phyloP scores from a whole-genome alignment of 495 filamentous ascomycete species.

The Terfezia boudieri region DNA sequence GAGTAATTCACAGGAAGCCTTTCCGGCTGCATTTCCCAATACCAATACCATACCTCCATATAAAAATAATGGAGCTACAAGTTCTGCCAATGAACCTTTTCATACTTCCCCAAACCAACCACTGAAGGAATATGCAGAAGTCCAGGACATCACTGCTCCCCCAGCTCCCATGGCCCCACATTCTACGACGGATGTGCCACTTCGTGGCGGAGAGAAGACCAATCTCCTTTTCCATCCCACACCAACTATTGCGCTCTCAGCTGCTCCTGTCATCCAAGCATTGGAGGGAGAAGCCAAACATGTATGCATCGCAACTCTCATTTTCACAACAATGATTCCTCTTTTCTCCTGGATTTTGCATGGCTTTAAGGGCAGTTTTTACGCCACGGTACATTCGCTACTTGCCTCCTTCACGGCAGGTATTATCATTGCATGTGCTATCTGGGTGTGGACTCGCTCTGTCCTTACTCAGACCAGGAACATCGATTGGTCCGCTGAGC shows the following conservation, averaged over 20 bases:
- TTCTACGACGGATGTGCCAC: slow-evolving; percentile 76
- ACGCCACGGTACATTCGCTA: slow-evolving; percentile 29
- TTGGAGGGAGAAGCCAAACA: slow-evolving; percentile 48
- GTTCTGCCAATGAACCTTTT: too few species aligned
- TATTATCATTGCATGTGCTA: slow-evolving; percentile 42
- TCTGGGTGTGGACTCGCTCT: slow-evolving; percentile 78
- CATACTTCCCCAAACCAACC: slow-evolving; percentile 24
- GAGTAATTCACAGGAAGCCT: not conserved
- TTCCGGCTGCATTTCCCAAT: not conserved
- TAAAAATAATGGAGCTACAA: not conserved
- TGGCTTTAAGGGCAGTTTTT: slow-evolving; percentile 46
- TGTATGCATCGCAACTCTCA: slow-evolving; percentile 43
- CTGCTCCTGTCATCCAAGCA: slow-evolving; percentile 53
- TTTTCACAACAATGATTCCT: slow-evolving; percentile 43
- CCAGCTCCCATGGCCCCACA: slow-evolving; percentile 63
- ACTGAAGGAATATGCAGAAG: slow-evolving; percentile 51
- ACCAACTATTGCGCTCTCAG: slow-evolving; percentile 47
- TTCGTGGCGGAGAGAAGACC: slow-evolving; percentile 72
- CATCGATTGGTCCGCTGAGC: slow-evolving; percentile 73
- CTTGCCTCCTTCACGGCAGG: slow-evolving; percentile 52
- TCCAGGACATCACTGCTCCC: slow-evolving; percentile 76
- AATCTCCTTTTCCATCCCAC: slow-evolving; percentile 93
- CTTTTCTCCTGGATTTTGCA: not conserved
- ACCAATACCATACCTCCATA: not conserved
- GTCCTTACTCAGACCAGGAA: slow-evolving; percentile 58